These are phyloP conservation scores for Phytophthora sojae DNA, from an alignment of 352 stramenopile genomes.

Conservation along the genomic window DNA sequence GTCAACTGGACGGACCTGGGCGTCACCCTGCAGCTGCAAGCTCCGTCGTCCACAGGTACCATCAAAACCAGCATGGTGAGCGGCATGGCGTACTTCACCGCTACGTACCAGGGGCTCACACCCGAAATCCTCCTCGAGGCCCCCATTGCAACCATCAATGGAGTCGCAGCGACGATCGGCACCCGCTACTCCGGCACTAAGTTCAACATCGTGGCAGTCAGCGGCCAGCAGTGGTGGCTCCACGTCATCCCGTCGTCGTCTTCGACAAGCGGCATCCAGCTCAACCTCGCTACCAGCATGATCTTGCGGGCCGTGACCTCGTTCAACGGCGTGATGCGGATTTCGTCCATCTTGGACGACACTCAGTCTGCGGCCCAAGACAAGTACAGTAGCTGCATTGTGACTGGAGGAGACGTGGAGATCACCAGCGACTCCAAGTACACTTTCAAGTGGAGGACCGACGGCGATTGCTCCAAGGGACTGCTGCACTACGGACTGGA, in stretches of 20 bases:
- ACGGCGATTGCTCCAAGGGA: constrained; percentile 58
- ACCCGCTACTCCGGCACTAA: constrained; percentile 42
- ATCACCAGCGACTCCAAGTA: constrained; percentile 60
- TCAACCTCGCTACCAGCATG: constrained; percentile 58
- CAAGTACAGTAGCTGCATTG: constrained; percentile 68
- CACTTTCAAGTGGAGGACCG: constrained; percentile 66
- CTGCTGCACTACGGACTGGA: constrained; percentile 71
- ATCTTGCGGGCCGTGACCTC: constrained; percentile 37
- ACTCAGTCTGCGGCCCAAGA: constrained; percentile 65
- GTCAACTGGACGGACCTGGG: constrained; percentile 73
- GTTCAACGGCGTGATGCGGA: constrained; percentile 56
- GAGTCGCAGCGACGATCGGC: constrained; percentile 31
- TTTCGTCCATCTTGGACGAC: constrained; percentile 49
- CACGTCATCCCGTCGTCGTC: constrained; percentile 46
- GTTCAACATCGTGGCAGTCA: constrained; percentile 64
- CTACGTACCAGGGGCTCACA: constrained; percentile 61
- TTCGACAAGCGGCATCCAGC: constrained; percentile 29
- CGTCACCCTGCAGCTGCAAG: constrained; percentile 58
- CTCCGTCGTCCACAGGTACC: constrained; percentile 27
- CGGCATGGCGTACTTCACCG: constrained; percentile 79
- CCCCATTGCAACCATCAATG: constrained; percentile 67
- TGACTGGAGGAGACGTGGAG: constrained; percentile 53
- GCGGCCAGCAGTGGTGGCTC: constrained; percentile 64
- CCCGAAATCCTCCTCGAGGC: constrained; percentile 61
- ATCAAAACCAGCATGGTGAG: constrained; percentile 65